A percentile compares a stretch with the other conserved stretches of the same genome.
Evolutionary conservation across 805 yeast species (phyloP).

Genomic region (Teunomyces panamensis): DNA sequence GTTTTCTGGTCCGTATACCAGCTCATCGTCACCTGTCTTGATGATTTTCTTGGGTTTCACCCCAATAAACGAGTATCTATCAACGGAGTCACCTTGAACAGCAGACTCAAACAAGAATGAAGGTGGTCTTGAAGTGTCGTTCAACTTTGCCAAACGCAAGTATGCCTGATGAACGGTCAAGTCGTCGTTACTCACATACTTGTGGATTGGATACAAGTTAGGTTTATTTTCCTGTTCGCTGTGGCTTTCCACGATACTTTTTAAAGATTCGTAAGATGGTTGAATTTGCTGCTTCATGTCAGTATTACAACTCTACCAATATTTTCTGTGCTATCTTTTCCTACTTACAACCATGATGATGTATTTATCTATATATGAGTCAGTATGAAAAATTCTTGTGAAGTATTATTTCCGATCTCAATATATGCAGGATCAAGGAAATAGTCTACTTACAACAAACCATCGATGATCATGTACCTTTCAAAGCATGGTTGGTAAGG

Average conservation of each 20-base stretch:
- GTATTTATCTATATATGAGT: constrained; percentile 4
- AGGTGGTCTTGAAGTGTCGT: constrained; percentile 48
- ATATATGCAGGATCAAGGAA: not conserved
- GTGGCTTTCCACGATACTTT: constrained; percentile 20
- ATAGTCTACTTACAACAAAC: no score
- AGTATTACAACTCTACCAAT: not conserved
- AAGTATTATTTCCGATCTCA: not conserved
- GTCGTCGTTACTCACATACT: constrained; percentile 70
- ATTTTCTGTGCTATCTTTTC: not conserved
- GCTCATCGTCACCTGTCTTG: constrained; percentile 69
- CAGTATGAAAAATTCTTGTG: not conserved
- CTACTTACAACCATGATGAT: constrained; percentile 24
- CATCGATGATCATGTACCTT: no score
- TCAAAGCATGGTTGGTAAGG: no score
- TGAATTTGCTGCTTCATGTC: constrained; percentile 26
- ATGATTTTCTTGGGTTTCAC: constrained; percentile 77
- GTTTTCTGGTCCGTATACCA: constrained; percentile 20
- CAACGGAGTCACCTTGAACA: constrained; percentile 81
- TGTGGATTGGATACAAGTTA: constrained; percentile 79
- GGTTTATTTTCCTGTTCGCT: constrained; percentile 26
- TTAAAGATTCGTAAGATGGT: constrained; percentile 34
- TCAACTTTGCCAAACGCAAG: constrained; percentile 71
- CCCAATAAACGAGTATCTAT: constrained; percentile 90
- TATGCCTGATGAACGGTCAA: constrained; percentile 90
- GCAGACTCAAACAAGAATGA: constrained; percentile 90